A percentile compares a stretch with the other conserved stretches of the same genome.
These are phyloP conservation scores for Penicillium taxi DNA, from an alignment of 495 filamentous ascomycete genomes.

Conservation along the genomic window DNA sequence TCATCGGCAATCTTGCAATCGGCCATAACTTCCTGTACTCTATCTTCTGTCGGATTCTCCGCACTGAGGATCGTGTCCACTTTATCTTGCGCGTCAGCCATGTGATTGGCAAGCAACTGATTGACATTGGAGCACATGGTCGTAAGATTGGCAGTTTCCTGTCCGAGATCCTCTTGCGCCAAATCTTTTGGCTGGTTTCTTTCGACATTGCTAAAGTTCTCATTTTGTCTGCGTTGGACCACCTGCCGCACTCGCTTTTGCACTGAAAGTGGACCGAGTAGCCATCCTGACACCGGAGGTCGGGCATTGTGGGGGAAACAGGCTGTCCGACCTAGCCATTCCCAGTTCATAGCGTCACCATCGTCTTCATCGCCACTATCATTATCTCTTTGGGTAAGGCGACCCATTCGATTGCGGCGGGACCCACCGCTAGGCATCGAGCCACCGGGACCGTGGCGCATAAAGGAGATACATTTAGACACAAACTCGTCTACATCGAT, in stretches of 20 bases:
- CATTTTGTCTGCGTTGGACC: slow-evolving; percentile 55
- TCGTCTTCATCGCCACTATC: slow-evolving; percentile 54
- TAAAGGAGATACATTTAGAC: slow-evolving; percentile 80
- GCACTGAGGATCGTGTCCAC: slow-evolving; percentile 23
- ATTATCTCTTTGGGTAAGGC: slow-evolving; percentile 30
- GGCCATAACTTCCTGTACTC: slow-evolving; percentile 40
- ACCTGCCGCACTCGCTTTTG: slow-evolving; percentile 69
- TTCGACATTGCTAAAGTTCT: slow-evolving; percentile 54
- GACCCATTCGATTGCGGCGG: slow-evolving; percentile 28
- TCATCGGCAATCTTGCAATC: slow-evolving; percentile 50
- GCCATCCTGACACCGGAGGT: slow-evolving; percentile 72
- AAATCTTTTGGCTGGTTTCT: slow-evolving; percentile 67
- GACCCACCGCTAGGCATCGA: slow-evolving; percentile 11
- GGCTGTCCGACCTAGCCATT: slow-evolving; percentile 66
- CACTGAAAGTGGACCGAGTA: slow-evolving; percentile 82
- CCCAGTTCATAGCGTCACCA: slow-evolving; percentile 79
- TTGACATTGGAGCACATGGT: slow-evolving; percentile 58
- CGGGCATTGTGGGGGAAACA: slow-evolving; percentile 64
- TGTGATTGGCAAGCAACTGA: slow-evolving; percentile 32
- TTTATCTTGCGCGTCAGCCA: slow-evolving; percentile 25
- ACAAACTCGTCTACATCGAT: slow-evolving; percentile 92
- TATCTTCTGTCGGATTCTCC: slow-evolving; percentile 15
- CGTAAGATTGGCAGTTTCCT: slow-evolving; percentile 68
- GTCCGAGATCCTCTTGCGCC: slow-evolving; percentile 57
- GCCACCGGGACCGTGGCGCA: slow-evolving; percentile 51